Evolutionary conservation across 108 stramenopile genomes (phyloP), one percentile per base, ranked within the genome.

Genomic region (Conticribra guillardii): DNA sequence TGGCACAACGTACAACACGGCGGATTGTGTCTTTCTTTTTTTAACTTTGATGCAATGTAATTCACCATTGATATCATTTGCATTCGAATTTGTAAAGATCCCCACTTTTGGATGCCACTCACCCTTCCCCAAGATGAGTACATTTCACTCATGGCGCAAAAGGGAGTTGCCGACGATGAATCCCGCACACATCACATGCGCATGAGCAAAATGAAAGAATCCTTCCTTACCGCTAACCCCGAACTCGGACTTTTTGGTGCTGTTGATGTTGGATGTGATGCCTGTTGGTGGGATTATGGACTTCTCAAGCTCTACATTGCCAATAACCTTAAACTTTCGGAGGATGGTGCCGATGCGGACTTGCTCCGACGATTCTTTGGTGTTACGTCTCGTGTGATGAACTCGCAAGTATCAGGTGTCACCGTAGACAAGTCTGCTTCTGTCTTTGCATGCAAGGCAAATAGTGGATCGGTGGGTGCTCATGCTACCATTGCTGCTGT

Each of bases 241-340:
- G 80, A 76, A 24, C 66, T 94, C 71, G 97, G 96, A 48, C 74
- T 99, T 46, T 97, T 99, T 85, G 98, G 98, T 9, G 95, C 98
- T 3, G 97, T 99, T 29, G 92, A 99, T 79, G 97, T 99, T 32
- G 98, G 98, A 32, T 89, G 79, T 52, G 86, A 91, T 58, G 97
- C 97, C 11, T 96, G 92, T 66, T 98, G 98, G 98, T 98, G 97
- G 98, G 98, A 99, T 81, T 99, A 99, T 71, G 98, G 98, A 17
- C 96, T 90, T 71, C 84, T 99, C 48, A 91, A 95, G 74, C 86
- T 99, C 22, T 99, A 98, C 67, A 87, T 86, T 55, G 84, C 82
- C 51, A 99, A 99, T 83, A 86, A 94, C 48, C 56, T 85, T 15
- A 82, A 95, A 41, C 58, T 99, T 26, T 69, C 71, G 4, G 85